A percentile compares a stretch with the other conserved stretches of the same genome.
Evolutionary conservation across 495 filamentous ascomycete species (phyloP).

Genomic region (Cercophora newfieldiana): DNA sequence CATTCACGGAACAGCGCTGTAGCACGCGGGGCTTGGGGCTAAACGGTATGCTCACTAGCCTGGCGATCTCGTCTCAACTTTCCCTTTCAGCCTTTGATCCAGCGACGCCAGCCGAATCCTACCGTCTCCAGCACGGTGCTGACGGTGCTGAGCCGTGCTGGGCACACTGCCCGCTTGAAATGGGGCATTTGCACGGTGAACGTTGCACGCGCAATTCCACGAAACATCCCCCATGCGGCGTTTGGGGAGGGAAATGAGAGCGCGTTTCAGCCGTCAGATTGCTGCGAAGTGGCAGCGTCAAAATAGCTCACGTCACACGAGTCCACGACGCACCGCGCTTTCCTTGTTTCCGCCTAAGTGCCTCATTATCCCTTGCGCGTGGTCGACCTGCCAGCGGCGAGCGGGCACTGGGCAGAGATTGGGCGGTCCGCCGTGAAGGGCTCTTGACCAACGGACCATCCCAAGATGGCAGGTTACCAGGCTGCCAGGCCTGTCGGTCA

Average conservation of each 20-base stretch:
- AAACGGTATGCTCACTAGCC: not conserved
- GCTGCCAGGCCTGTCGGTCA: not conserved
- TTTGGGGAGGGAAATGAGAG: constrained; percentile 11
- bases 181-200: not conserved
- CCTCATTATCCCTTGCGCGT: not conserved
- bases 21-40: not conserved
- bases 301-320: not conserved
- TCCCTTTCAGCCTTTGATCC: constrained; percentile 1
- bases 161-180: not conserved
- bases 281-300: not conserved
- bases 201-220: not conserved
- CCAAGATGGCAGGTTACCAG: not conserved
- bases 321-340: not conserved
- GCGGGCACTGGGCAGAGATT: not conserved
- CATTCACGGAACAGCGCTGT: not conserved
- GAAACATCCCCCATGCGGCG: constrained; percentile 7
- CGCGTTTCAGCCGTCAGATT: constrained; percentile 10
- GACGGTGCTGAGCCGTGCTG: not conserved
- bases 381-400: not conserved
- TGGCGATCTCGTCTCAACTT: constrained; percentile 16
- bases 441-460: not conserved
- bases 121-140: not conserved
- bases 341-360: not conserved
- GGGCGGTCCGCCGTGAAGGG: not conserved
- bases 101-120: not conserved